phyloP scores from a whole-genome alignment of 352 stramenopile genomes.

The Aphanomyces astaci region DNA sequence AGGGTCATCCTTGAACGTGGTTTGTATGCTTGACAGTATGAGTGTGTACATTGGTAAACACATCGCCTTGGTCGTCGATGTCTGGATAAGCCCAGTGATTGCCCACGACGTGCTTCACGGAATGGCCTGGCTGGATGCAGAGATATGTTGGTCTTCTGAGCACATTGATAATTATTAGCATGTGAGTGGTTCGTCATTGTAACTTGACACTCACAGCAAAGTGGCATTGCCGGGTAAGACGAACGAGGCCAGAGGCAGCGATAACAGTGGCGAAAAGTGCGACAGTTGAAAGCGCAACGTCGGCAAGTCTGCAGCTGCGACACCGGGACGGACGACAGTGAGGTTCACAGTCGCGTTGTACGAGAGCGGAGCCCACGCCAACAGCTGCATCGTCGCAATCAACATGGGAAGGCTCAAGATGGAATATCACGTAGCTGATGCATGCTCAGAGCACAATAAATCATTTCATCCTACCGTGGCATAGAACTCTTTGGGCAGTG shows the following conservation, averaged over 20 bases:
- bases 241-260: neutral
- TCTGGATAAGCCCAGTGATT: neutral
- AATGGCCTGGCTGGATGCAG: conserved; percentile 1
- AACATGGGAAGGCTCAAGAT: too few relatives aligned
- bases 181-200: too few relatives aligned
- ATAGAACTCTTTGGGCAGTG: conserved; percentile 21
- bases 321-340: neutral
- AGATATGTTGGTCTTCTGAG: neutral
- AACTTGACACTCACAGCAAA: neutral
- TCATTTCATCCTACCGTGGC: neutral
- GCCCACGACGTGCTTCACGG: neutral
- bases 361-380: conserved; percentile 11
- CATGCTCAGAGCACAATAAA: too few relatives aligned
- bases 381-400: too few relatives aligned
- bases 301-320: neutral
- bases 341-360: conserved; percentile 19
- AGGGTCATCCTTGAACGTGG: too few relatives aligned
- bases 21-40: too few relatives aligned
- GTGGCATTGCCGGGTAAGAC: neutral
- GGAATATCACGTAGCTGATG: too few relatives aligned
- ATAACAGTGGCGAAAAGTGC: neutral
- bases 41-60: neutral
- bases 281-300: conserved; percentile 3
- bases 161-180: too few relatives aligned
- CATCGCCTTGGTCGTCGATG: neutral